Conservation (phyloP, 257 asterid genomes). For the Solanum sejunctum region DNA sequence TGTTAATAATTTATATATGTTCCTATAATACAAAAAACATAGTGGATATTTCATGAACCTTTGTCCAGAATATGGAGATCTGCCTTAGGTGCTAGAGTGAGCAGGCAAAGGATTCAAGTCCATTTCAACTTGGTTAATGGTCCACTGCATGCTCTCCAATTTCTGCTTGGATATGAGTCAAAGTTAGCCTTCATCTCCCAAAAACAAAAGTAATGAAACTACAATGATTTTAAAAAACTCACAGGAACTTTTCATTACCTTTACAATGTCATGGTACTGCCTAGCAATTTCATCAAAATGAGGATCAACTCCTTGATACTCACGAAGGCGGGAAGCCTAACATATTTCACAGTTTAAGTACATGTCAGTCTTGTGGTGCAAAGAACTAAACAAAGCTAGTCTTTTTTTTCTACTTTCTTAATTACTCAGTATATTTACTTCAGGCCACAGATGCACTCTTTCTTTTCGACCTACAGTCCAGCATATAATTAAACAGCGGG, state of each 20-base stretch:
- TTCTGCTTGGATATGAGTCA: conserved; percentile 37
- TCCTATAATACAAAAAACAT: neutral
- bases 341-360: conserved; percentile 4
- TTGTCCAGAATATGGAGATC: neutral
- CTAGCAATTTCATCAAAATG: conserved; percentile 89
- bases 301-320: conserved; percentile 98
- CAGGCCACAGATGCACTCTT: neutral
- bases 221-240: neutral
- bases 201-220: neutral
- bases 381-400: neutral
- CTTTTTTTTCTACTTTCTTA: neutral
- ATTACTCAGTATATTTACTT: neutral
- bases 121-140: conserved; percentile 95
- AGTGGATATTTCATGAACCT: neutral
- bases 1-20: neutral
- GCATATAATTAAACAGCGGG: neutral
- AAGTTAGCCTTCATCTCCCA: neutral
- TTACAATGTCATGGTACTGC: conserved; percentile 90
- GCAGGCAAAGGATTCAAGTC: conserved; percentile 81
- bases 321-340: conserved; percentile 82
- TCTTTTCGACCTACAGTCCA: neutral
- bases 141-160: conserved; percentile 92
- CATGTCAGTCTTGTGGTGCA: neutral
- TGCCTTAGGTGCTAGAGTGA: conserved; percentile 27
- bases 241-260: conserved; percentile 30